phyloP scores from a whole-genome alignment of 2,329 filamentous ascomycete species.

The Penicillium brevicompactum region DNA sequence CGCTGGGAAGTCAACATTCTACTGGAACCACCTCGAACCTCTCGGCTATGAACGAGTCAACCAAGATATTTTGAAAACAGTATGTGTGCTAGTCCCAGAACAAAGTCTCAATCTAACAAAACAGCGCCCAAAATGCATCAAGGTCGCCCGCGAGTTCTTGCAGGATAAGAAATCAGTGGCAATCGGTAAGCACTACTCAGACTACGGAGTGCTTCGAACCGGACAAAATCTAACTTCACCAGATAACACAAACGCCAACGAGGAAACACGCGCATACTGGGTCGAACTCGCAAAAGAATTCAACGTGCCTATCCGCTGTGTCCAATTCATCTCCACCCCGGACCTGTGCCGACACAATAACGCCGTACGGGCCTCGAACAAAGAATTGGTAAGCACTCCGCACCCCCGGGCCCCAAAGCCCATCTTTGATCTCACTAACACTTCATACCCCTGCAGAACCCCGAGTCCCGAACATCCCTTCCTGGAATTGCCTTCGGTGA shows the following conservation, averaged over 20 bases:
- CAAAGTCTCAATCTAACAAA: not conserved
- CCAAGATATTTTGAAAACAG: constrained; percentile 81
- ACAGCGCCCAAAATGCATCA: constrained; percentile 66
- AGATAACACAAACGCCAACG: constrained; percentile 97
- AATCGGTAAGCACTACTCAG: constrained; percentile 63
- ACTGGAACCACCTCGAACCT: constrained; percentile 74
- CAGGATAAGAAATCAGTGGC: constrained; percentile 68
- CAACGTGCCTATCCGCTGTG: constrained; percentile 75
- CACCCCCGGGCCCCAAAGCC: not conserved
- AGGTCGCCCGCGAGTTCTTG: constrained; percentile 69
- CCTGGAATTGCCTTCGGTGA: constrained; percentile 79
- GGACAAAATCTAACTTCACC: constrained; percentile 13
- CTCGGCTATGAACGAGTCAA: constrained; percentile 84
- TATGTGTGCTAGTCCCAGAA: constrained; percentile 28
- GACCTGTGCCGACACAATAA: constrained; percentile 84
- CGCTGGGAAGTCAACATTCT: constrained; percentile 90
- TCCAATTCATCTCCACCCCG: constrained; percentile 76
- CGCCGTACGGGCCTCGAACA: constrained; percentile 70
- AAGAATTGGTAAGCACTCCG: constrained; percentile 33
- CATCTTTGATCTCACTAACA: not conserved
- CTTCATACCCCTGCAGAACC: constrained; percentile 57
- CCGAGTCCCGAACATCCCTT: constrained; percentile 72
- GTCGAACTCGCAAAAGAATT: constrained; percentile 70
- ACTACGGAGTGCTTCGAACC: not conserved
- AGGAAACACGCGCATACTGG: constrained; percentile 78